Conservation (phyloP, 208 protist genomes). For the Wallacemonas sp. region DNA sequence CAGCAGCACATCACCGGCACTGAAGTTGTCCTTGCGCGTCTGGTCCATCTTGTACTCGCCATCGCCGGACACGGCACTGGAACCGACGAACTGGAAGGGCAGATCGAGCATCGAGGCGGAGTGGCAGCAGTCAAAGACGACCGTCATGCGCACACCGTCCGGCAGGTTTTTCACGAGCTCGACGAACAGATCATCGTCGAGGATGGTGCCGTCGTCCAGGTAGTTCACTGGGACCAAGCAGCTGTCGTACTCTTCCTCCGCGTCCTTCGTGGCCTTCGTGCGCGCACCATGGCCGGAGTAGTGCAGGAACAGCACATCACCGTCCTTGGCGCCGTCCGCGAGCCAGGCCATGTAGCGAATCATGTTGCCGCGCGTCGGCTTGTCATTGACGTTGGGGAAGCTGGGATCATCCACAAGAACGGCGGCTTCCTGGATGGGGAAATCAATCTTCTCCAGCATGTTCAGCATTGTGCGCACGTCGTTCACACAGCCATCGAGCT, state of each 20-base stretch:
- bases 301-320: slow-evolving; percentile 90
- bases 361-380: slow-evolving; percentile 84
- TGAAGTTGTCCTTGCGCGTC: slow-evolving; percentile 70
- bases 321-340: slow-evolving; percentile 58
- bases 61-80: slow-evolving; percentile 2
- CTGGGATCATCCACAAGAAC: slow-evolving; percentile 3
- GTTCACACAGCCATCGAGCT: slow-evolving; percentile 63
- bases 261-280: slow-evolving; percentile 41
- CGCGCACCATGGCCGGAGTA: slow-evolving; percentile 91
- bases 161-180: slow-evolving; percentile 73
- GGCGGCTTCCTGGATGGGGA: slow-evolving; percentile 7
- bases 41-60: slow-evolving; percentile 32
- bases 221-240: slow-evolving; percentile 81
- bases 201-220: slow-evolving; percentile 54
- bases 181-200: slow-evolving; percentile 90
- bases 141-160: slow-evolving; percentile 80
- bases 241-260: slow-evolving; percentile 78
- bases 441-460: slow-evolving; percentile 3
- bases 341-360: slow-evolving; percentile 88
- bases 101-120: slow-evolving; percentile 90
- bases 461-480: slow-evolving; percentile 37
- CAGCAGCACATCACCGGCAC: slow-evolving; percentile 86
- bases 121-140: slow-evolving; percentile 95
- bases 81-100: slow-evolving; percentile 81
- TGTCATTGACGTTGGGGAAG: slow-evolving; percentile 33